phyloP scores from a whole-genome alignment of 352 stramenopile species.

The Globisporangium alternatum region DNA sequence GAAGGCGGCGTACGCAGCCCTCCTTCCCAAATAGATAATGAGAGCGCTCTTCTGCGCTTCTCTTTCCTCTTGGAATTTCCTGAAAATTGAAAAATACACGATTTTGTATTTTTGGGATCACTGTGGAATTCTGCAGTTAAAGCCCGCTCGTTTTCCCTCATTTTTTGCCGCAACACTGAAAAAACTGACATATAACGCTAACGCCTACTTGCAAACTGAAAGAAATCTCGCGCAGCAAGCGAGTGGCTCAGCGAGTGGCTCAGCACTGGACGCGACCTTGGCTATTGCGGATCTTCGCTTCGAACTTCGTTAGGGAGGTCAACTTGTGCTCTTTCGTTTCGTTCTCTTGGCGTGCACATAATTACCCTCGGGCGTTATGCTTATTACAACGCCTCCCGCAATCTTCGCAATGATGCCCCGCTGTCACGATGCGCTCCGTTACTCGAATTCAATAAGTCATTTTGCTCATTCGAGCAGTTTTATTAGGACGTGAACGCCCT shows the following conservation, averaged over 20 bases:
- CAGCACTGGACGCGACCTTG: too few species aligned
- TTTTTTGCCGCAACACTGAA: neutral
- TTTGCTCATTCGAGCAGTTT: neutral
- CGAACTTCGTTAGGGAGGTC: too few species aligned
- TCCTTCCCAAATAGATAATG: constrained; percentile 12
- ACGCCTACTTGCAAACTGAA: too few species aligned
- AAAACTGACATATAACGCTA: too few species aligned
- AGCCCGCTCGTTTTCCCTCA: neutral
- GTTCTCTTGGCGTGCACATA: neutral
- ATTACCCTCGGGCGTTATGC: neutral
- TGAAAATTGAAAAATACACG: neutral
- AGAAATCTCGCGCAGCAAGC: too few species aligned
- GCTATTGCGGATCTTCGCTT: too few species aligned
- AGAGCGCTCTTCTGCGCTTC: neutral
- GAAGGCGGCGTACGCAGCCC: neutral
- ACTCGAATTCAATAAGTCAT: neutral
- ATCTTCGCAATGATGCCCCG: neutral
- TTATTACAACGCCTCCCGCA: neutral
- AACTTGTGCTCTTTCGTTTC: neutral
- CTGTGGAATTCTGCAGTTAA: neutral
- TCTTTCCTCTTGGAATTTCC: neutral
- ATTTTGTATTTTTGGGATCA: too few species aligned
- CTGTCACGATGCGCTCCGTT: constrained; percentile 2
- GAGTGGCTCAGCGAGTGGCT: too few species aligned
- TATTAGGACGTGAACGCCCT: too few species aligned